Conservation (phyloP, 768 basidiomycete species). For the Exsudoporus frostii region DNA sequence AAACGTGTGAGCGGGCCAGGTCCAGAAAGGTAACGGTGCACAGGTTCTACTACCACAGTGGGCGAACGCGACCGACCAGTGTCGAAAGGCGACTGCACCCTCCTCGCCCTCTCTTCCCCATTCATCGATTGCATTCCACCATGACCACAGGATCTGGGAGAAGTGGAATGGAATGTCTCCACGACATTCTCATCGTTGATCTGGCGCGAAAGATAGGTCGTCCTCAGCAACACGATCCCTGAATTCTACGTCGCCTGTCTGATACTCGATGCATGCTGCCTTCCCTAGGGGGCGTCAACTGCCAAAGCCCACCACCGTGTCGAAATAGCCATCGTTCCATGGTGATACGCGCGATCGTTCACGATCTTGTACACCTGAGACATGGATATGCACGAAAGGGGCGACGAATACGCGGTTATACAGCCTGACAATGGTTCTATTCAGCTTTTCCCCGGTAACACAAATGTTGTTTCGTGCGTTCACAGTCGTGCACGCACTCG, state of each 20-base stretch:
- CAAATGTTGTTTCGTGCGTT: too few relatives aligned
- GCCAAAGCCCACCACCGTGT: too few relatives aligned
- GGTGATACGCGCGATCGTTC: slow-evolving; percentile 88
- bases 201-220: not conserved
- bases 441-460: too few relatives aligned
- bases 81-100: too few relatives aligned
- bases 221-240: too few relatives aligned
- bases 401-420: too few relatives aligned
- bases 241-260: not conserved
- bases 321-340: slow-evolving; percentile 96
- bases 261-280: too few relatives aligned
- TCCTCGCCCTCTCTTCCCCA: not conserved
- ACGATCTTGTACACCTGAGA: slow-evolving; percentile 96
- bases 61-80: too few relatives aligned
- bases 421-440: too few relatives aligned
- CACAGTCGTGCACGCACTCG: too few relatives aligned
- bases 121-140: not conserved
- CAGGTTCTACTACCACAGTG: not conserved
- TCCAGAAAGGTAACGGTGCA: not conserved
- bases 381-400: slow-evolving; percentile 49
- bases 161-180: not conserved
- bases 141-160: not conserved
- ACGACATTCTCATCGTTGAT: not conserved
- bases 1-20: not conserved
- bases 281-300: too few relatives aligned